These are phyloP conservation scores for Coemansia sp. DNA, from an alignment of 192 early-diverging fungal genomes.

Conservation along the genomic window DNA sequence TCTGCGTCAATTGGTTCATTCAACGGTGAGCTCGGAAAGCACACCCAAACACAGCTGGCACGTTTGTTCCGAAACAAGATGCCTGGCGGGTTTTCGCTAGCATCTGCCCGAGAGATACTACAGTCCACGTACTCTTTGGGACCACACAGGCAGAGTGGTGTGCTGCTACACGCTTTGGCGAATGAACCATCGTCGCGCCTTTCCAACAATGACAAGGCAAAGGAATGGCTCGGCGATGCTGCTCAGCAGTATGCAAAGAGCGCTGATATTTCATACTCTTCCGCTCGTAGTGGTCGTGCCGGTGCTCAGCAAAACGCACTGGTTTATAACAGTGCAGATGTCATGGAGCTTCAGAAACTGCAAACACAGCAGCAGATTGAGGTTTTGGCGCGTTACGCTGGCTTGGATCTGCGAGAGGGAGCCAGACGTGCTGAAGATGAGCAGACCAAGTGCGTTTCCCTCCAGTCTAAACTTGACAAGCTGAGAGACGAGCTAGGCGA, in stretches of 20 bases:
- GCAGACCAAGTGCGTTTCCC: constrained; percentile 54
- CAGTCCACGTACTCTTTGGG: constrained; percentile 75
- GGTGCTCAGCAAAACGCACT: constrained; percentile 34
- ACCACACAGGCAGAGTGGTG: constrained; percentile 71
- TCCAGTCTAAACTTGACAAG: constrained; percentile 75
- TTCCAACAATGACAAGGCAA: constrained; percentile 25
- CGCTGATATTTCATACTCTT: constrained; percentile 64
- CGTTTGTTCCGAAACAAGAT: constrained; percentile 87
- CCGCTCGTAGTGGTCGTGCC: not conserved
- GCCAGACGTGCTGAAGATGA: constrained; percentile 64
- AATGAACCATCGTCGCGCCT: constrained; percentile 85
- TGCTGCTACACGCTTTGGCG: constrained; percentile 73
- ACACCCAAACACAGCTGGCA: constrained; percentile 46
- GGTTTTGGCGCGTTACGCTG: constrained; percentile 79
- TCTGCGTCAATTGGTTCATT: constrained; percentile 61
- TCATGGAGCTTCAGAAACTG: constrained; percentile 72
- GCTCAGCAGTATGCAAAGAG: constrained; percentile 79
- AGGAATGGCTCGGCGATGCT: constrained; percentile 59
- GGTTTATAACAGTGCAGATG: constrained; percentile 84
- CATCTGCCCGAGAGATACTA: constrained; percentile 70
- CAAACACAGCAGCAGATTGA: constrained; percentile 81
- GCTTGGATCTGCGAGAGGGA: constrained; percentile 71
- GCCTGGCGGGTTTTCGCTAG: constrained; percentile 88
- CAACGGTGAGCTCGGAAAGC: constrained; percentile 54
- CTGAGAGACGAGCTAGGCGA: constrained; percentile 86